Conservation (phyloP, 163 green algal species). For the Scenedesmus sp. region DNA sequence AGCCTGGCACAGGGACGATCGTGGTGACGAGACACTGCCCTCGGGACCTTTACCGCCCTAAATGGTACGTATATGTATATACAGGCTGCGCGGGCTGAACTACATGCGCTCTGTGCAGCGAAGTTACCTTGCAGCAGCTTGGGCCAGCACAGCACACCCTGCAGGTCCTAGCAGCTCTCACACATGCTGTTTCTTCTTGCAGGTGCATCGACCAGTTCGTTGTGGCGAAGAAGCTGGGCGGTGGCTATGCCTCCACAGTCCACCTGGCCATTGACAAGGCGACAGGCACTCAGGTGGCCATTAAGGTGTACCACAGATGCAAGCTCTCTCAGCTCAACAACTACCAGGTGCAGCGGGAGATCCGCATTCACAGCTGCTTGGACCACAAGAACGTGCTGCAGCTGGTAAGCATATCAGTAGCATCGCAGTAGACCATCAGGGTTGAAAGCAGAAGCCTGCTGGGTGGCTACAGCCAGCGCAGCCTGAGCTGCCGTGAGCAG, state of each 20-base stretch:
- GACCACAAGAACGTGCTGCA: constrained; percentile 85
- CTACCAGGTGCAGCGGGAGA: constrained; percentile 86
- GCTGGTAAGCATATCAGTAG: constrained; percentile 60
- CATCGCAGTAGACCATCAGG: background rate
- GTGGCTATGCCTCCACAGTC: constrained; percentile 71
- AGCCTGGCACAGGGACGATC: constrained; percentile 34
- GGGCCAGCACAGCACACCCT: too few species aligned
- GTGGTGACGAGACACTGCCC: constrained; percentile 54
- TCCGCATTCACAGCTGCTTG: constrained; percentile 80
- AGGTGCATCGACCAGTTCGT: constrained; percentile 72
- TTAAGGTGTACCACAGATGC: constrained; percentile 89
- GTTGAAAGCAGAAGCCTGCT: background rate
- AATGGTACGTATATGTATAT: constrained; percentile 6
- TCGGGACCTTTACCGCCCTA: constrained; percentile 25
- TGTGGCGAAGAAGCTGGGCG: constrained; percentile 67
- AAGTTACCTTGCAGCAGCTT: background rate
- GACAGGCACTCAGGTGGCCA: constrained; percentile 68
- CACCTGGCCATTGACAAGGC: constrained; percentile 64
- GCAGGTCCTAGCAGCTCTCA: background rate
- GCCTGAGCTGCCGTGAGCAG: background rate
- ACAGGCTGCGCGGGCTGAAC: background rate
- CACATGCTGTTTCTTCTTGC: background rate
- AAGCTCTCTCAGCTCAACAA: constrained; percentile 76
- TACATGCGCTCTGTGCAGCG: background rate
- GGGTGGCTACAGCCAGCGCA: background rate